Evolutionary conservation across 768 basidiomycete genomes (phyloP).

Genomic region (Lentinula edodes): DNA sequence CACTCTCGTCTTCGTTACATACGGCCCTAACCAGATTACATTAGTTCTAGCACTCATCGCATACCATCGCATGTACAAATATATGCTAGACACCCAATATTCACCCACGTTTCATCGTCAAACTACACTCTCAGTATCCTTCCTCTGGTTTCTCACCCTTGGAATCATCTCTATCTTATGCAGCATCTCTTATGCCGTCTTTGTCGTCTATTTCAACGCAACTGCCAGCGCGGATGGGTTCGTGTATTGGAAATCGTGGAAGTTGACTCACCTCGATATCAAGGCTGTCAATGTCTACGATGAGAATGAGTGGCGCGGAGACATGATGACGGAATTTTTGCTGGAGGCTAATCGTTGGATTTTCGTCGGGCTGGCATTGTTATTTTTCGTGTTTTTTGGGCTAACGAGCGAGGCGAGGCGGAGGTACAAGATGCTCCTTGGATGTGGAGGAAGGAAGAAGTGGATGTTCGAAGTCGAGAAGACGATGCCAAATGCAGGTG

Average conservation of each 20-base stretch:
- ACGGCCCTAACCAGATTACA: neutral
- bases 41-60: neutral
- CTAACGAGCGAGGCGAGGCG: slow-evolving; percentile 3
- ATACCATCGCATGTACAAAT: slow-evolving; percentile 1
- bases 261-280: neutral
- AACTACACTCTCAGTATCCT: neutral
- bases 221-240: neutral
- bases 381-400: slow-evolving; percentile 5
- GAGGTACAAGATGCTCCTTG: neutral
- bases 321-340: neutral
- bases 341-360: slow-evolving; percentile 6
- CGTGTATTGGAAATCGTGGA: neutral
- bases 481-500: neutral
- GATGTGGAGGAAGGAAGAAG: neutral
- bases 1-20: neutral
- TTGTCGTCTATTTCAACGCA: neutral
- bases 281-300: neutral
- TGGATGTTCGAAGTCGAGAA: neutral
- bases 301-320: neutral
- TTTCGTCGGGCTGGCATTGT: neutral
- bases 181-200: neutral
- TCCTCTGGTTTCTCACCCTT: slow-evolving; percentile 2
- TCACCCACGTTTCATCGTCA: neutral
- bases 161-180: neutral
- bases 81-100: neutral